phyloP scores from a whole-genome alignment of 202 grass and related monocot genomes.

The Panicum hallii region DNA sequence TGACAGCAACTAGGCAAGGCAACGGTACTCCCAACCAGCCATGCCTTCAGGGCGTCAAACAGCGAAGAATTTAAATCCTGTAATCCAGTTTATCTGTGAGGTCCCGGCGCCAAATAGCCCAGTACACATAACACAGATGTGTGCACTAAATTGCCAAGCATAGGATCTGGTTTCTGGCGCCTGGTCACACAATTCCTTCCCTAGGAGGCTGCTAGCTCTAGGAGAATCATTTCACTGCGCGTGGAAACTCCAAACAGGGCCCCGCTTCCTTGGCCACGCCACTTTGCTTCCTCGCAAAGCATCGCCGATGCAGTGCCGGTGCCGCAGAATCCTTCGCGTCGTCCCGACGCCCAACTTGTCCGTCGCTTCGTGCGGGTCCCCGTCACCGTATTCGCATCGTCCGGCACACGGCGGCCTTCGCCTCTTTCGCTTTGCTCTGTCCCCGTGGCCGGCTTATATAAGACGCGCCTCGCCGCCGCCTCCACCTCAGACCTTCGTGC shows the following conservation, averaged over 20 bases:
- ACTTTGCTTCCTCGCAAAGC: conserved; percentile 11
- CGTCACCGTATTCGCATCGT: not conserved
- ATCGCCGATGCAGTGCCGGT: not conserved
- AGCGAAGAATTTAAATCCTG: too few species aligned
- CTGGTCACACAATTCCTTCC: too few species aligned
- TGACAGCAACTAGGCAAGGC: too few species aligned
- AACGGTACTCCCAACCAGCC: too few species aligned
- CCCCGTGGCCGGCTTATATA: conserved; percentile 1
- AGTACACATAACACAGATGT: too few species aligned
- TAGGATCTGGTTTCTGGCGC: too few species aligned
- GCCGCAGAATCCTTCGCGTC: not conserved
- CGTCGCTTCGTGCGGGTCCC: not conserved
- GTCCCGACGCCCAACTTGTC: not conserved
- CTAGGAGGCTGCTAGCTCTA: too few species aligned
- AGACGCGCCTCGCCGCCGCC: not conserved
- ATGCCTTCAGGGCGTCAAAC: too few species aligned
- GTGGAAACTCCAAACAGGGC: not conserved
- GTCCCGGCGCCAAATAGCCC: too few species aligned
- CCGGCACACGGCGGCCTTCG: not conserved
- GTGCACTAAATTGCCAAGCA: too few species aligned
- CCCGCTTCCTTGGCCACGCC: not conserved
- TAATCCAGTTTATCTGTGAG: too few species aligned
- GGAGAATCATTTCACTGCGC: not conserved
- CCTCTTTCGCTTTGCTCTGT: not conserved
- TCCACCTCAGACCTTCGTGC: not conserved